Percentiles rank a stretch among this genome's conserved stretches.
These are phyloP conservation scores for Fusarium dlaminii DNA, from an alignment of 2,329 filamentous ascomycete genomes.

Conservation along the genomic window DNA sequence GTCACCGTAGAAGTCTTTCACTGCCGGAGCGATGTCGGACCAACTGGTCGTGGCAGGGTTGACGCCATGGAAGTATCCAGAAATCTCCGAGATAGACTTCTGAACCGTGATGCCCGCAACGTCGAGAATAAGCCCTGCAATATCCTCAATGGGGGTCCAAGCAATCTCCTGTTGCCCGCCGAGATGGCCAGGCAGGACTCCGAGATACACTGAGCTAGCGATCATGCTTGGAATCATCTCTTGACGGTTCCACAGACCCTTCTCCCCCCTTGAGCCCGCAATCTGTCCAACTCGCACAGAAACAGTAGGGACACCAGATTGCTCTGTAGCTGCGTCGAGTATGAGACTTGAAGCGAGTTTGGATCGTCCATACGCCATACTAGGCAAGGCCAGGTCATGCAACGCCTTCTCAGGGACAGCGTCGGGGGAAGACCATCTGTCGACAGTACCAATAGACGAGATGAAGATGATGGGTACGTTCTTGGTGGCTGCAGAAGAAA, in stretches of 20 bases:
- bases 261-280: neutral
- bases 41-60: neutral
- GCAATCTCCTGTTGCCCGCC: neutral
- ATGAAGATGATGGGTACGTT: neutral
- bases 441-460: neutral
- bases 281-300: constrained; percentile 1
- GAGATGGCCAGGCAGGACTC: neutral
- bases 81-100: neutral
- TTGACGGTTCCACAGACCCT: constrained; percentile 3
- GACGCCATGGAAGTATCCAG: constrained; percentile 6
- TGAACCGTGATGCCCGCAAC: neutral
- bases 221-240: constrained; percentile 7
- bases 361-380: neutral
- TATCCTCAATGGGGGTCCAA: neutral
- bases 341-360: neutral
- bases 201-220: constrained; percentile 1
- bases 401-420: neutral
- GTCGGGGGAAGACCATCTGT: neutral
- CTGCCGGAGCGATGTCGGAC: neutral
- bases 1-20: neutral
- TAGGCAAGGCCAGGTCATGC: neutral
- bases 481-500: neutral
- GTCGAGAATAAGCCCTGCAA: neutral
- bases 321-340: neutral
- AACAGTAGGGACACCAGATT: fast-evolving